Percentiles rank a stretch among this genome's conserved stretches.
Evolutionary conservation across 2,329 filamentous ascomycete species (phyloP).

Genomic region (Orbilia javanica): DNA sequence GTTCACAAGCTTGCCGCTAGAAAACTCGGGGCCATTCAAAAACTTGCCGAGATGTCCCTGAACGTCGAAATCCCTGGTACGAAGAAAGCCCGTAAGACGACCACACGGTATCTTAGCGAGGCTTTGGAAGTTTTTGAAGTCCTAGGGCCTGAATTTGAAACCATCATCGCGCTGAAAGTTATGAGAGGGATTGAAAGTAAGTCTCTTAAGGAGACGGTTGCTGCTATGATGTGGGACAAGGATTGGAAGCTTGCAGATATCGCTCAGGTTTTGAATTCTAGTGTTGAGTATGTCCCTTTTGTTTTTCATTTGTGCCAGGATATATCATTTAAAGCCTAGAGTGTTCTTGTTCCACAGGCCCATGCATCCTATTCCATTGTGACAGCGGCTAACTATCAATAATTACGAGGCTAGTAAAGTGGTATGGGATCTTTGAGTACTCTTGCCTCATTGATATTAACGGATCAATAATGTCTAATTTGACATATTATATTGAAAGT

Average conservation of each 20-base stretch:
- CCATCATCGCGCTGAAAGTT: neutral
- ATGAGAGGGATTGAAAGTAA: slow-evolving; percentile 9
- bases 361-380: neutral
- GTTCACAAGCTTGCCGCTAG: neutral
- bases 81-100: slow-evolving; percentile 3
- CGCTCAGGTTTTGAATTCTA: neutral
- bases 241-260: neutral
- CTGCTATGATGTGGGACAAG: slow-evolving; percentile 1
- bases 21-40: neutral
- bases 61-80: neutral
- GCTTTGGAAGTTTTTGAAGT: neutral
- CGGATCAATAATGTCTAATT: neutral
- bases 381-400: neutral
- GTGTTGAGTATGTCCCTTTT: neutral
- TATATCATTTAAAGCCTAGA: neutral
- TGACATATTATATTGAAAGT: neutral
- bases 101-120: neutral
- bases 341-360: too few species aligned
- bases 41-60: neutral
- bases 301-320: neutral
- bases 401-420: neutral
- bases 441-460: neutral
- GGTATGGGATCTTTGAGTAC: neutral
- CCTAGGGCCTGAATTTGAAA: neutral
- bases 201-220: neutral